A percentile compares a stretch with the other conserved stretches of the same genome.
phyloP scores from a whole-genome alignment of 2,329 filamentous ascomycete genomes.

The Apiospora hydei region DNA sequence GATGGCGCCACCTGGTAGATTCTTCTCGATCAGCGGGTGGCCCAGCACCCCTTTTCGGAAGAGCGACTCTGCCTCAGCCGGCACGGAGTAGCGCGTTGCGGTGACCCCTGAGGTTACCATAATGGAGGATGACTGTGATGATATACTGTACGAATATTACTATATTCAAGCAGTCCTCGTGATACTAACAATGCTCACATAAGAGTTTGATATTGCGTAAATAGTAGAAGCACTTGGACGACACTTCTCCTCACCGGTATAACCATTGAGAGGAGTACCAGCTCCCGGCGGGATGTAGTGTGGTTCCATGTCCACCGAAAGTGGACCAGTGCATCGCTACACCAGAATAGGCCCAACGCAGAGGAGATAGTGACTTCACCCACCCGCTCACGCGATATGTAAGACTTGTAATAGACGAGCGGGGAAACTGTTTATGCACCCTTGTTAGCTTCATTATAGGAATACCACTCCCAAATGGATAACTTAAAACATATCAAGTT shows the following conservation, averaged over 20 bases:
- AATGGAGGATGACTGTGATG: neutral
- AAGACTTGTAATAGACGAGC: too few relatives aligned
- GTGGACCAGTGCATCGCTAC: neutral
- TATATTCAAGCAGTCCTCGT: too few relatives aligned
- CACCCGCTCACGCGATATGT: too few relatives aligned
- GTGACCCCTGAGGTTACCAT: neutral
- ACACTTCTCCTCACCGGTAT: neutral
- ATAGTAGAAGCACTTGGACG: accelerated
- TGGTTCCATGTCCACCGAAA: neutral
- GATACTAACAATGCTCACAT: too few relatives aligned
- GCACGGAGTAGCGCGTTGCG: constrained; percentile 37
- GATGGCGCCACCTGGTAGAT: constrained; percentile 45
- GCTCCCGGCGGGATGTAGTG: neutral
- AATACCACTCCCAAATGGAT: too few relatives aligned
- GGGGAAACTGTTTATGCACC: too few relatives aligned
- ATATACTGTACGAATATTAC: neutral
- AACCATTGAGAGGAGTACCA: neutral
- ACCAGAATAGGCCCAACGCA: neutral
- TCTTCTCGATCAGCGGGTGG: constrained; percentile 48
- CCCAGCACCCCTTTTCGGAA: constrained; percentile 50
- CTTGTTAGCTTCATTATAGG: too few relatives aligned
- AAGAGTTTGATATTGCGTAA: neutral
- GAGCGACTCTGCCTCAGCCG: constrained; percentile 38
- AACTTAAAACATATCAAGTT: too few relatives aligned
- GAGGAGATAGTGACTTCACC: too few relatives aligned